Conservation (phyloP, 345 rosid genomes). For the Noccaea caerulescens region DNA sequence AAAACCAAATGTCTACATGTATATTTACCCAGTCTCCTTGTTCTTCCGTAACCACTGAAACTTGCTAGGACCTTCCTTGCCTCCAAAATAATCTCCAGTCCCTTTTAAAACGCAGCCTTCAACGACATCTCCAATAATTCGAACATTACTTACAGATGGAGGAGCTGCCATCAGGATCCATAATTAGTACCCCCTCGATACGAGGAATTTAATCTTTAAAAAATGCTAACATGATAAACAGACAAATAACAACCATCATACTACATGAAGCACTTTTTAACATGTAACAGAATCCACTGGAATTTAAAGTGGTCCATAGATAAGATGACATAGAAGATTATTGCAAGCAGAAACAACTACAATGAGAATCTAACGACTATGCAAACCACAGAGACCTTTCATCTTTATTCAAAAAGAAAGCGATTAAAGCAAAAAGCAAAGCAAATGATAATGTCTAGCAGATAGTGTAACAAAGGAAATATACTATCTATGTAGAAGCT, state of each 20-base stretch:
- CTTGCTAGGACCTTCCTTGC: constrained; percentile 98
- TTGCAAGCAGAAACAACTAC: constrained; percentile 16
- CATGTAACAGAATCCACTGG: constrained; percentile 10
- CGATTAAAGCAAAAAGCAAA: constrained; percentile 30
- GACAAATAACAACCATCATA: constrained; percentile 1
- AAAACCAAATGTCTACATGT: constrained; percentile 18
- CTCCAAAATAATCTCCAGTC: constrained; percentile 91
- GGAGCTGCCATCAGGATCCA: constrained; percentile 67
- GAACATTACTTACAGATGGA: constrained; percentile 81
- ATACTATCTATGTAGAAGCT: constrained; percentile 19
- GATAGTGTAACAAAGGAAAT: constrained; percentile 14
- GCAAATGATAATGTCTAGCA: constrained; percentile 11
- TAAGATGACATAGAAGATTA: constrained; percentile 16
- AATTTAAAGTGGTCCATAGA: constrained; percentile 5
- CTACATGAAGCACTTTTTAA: constrained; percentile 9
- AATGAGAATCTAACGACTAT: constrained; percentile 9
- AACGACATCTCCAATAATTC: constrained; percentile 75
- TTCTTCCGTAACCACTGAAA: constrained; percentile 87
- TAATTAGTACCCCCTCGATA: constrained; percentile 20
- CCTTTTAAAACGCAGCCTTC: constrained; percentile 84
- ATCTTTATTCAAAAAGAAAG: constrained; percentile 7
- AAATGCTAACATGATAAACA: not conserved
- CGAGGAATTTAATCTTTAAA: not conserved
- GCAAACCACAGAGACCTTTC: constrained; percentile 22
- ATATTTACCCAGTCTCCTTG: constrained; percentile 70